These are phyloP conservation scores for Moniliella sp. DNA, from an alignment of 1,284 basidiomycete species.

Conservation along the genomic window DNA sequence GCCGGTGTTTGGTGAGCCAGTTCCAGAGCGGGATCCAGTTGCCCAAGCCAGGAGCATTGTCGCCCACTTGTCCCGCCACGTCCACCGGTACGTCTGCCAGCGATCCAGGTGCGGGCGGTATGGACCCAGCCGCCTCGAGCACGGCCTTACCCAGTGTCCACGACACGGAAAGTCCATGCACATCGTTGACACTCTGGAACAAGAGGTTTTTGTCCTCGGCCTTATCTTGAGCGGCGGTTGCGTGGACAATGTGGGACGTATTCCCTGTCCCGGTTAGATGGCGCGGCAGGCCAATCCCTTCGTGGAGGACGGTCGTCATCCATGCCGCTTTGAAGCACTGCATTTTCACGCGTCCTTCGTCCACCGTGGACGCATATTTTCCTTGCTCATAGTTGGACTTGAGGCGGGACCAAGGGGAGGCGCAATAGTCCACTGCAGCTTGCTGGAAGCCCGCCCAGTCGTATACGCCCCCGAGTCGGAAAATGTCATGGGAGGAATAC, in stretches of 20 bases:
- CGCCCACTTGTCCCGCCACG: too few relatives aligned
- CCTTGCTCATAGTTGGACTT: constrained; percentile 49
- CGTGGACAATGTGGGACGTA: constrained; percentile 18
- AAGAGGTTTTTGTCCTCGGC: constrained; percentile 31
- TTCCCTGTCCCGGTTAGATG: constrained; percentile 46
- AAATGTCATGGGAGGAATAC: constrained; percentile 92
- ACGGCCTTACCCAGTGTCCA: constrained; percentile 99
- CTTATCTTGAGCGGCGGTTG: constrained; percentile 18
- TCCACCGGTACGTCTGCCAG: too few relatives aligned
- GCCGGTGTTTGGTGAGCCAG: too few relatives aligned
- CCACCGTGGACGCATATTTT: constrained; percentile 44
- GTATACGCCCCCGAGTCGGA: constrained; percentile 78
- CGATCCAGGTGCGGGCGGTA: too few relatives aligned
- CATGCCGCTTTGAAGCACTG: constrained; percentile 99
- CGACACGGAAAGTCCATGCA: constrained; percentile 74
- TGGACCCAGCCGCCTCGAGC: too few relatives aligned
- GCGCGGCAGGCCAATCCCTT: constrained; percentile 81
- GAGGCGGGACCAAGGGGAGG: constrained; percentile 56
- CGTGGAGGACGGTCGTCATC: constrained; percentile 85
- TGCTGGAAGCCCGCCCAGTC: constrained; percentile 88
- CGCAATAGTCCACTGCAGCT: constrained; percentile 68
- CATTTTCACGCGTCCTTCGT: constrained; percentile 66
- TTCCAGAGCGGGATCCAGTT: too few relatives aligned
- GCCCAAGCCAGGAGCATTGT: too few relatives aligned
- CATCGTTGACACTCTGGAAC: constrained; percentile 76